phyloP scores from a whole-genome alignment of 1,284 basidiomycete genomes.

The Anthracocystis walkeri region DNA sequence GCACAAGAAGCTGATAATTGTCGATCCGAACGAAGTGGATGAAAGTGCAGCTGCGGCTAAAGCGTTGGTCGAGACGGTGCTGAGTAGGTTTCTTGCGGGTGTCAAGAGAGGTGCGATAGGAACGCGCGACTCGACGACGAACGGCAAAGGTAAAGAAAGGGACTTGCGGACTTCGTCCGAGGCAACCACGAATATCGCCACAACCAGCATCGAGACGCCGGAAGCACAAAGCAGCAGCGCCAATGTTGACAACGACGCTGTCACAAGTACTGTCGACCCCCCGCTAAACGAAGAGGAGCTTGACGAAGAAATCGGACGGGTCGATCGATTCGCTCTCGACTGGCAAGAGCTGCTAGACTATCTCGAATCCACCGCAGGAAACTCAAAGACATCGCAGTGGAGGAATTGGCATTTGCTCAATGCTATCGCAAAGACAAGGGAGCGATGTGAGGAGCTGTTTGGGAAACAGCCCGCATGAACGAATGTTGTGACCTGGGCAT shows the following conservation, averaged over 20 bases:
- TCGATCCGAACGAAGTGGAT: conserved; percentile 22
- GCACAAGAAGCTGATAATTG: conserved; percentile 22
- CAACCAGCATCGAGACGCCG: not conserved
- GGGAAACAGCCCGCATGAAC: not conserved
- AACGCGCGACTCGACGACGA: not conserved
- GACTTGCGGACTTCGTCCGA: not conserved
- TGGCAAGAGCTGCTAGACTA: conserved; percentile 24
- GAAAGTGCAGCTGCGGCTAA: conserved; percentile 32
- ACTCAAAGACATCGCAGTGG: conserved; percentile 28
- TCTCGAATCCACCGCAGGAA: conserved; percentile 23
- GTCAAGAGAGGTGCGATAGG: conserved; percentile 23
- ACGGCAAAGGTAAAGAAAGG: not conserved
- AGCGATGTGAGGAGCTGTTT: conserved; percentile 30
- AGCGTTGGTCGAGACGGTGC: conserved; percentile 20
- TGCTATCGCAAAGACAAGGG: conserved; percentile 22
- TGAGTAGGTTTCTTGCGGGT: conserved; percentile 16
- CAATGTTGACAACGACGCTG: not conserved
- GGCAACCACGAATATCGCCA: not conserved
- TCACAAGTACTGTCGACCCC: not conserved
- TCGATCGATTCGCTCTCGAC: conserved; percentile 5
- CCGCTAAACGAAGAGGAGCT: conserved; percentile 13
- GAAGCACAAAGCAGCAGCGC: not conserved
- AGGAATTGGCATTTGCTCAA: conserved; percentile 40
- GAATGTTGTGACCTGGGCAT: not conserved
- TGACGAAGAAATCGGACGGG: conserved; percentile 14